Evolutionary conservation across 768 basidiomycete species (phyloP).

Genomic region (Pleurotus eryngii): DNA sequence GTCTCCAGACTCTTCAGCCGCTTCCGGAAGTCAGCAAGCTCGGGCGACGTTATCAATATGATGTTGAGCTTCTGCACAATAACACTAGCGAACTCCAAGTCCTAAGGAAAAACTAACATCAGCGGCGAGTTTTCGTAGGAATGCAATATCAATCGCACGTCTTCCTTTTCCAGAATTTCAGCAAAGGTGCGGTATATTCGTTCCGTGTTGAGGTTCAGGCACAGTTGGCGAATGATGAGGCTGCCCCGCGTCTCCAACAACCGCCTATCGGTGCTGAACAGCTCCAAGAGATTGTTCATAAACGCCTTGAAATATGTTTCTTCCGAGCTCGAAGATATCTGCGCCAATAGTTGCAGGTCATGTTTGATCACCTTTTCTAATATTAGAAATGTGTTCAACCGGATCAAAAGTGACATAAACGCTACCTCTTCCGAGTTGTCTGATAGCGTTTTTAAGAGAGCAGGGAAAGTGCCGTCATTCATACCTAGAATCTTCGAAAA

Average conservation of each 20-base stretch:
- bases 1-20: slow-evolving; percentile 91
- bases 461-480: slow-evolving; percentile 97
- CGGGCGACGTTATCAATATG: slow-evolving; percentile 94
- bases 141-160: slow-evolving; percentile 43
- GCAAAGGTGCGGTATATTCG: slow-evolving; percentile 94
- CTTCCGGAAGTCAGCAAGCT: slow-evolving; percentile 92
- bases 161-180: slow-evolving; percentile 97
- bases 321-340: slow-evolving; percentile 94
- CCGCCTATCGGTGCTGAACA: slow-evolving; percentile 92
- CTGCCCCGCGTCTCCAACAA: slow-evolving; percentile 90
- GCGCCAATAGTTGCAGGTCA: slow-evolving; percentile 91
- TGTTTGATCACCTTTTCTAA: slow-evolving; percentile 82
- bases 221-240: slow-evolving; percentile 92
- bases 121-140: slow-evolving; percentile 14
- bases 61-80: slow-evolving; percentile 98
- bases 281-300: slow-evolving; percentile 90
- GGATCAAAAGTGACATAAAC: not conserved
- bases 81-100: slow-evolving; percentile 95
- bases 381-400: not conserved
- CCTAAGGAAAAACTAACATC: slow-evolving; percentile 42
- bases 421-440: slow-evolving; percentile 91
- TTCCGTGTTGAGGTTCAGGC: slow-evolving; percentile 91
- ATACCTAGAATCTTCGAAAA: slow-evolving; percentile 78
- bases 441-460: slow-evolving; percentile 90
- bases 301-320: slow-evolving; percentile 94